A percentile compares a stretch with the other conserved stretches of the same genome.
These are phyloP conservation scores for Solanum gracilifrons DNA, from an alignment of 257 asterid genomes.

Conservation along the genomic window DNA sequence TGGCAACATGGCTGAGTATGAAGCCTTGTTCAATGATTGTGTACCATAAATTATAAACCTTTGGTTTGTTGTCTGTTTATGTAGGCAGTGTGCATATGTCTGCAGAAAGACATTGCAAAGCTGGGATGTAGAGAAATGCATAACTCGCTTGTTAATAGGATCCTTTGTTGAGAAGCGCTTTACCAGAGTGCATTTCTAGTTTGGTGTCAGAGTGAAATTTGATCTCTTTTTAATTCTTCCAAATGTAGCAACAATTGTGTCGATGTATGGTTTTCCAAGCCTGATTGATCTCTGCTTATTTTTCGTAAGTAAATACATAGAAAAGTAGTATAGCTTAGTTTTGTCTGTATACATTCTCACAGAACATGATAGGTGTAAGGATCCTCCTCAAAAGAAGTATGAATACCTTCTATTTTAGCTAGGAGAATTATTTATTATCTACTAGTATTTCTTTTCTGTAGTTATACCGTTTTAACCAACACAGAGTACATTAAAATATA, in stretches of 20 bases:
- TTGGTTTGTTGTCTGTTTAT: not conserved
- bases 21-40: not conserved
- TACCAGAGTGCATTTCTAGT: not conserved
- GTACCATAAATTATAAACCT: not conserved
- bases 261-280: not conserved
- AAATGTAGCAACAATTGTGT: not conserved
- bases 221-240: not conserved
- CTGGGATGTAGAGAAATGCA: not conserved
- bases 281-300: not conserved
- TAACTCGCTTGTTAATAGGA: not conserved
- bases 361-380: not conserved
- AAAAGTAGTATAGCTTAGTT: not conserved
- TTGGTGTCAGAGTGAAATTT: not conserved
- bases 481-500: not conserved
- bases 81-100: not conserved
- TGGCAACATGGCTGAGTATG: not conserved
- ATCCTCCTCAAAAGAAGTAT: not conserved
- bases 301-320: not conserved
- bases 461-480: not conserved
- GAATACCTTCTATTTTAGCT: too few species aligned
- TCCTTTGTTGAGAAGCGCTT: not conserved
- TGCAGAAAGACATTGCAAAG: not conserved
- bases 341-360: not conserved
- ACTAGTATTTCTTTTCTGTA: not conserved
- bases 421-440: too few species aligned